phyloP scores from a whole-genome alignment of 805 yeast species.

The Ogataea degrootiae region DNA sequence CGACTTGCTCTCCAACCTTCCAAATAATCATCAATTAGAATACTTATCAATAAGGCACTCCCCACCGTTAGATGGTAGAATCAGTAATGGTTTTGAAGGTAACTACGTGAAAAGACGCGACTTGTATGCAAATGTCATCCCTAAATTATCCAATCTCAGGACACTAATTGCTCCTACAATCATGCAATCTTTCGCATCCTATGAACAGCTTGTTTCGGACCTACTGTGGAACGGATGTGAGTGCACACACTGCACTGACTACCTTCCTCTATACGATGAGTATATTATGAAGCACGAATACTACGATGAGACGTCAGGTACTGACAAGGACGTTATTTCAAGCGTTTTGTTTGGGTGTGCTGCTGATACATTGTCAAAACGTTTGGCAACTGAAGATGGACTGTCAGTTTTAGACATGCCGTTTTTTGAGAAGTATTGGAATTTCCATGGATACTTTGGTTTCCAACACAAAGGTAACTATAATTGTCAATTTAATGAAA shows the following conservation, averaged over 20 bases:
- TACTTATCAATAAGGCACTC: constrained; percentile 51
- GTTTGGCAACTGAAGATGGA: constrained; percentile 25
- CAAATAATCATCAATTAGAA: constrained; percentile 30
- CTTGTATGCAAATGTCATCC: constrained; percentile 45
- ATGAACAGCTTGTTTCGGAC: constrained; percentile 67
- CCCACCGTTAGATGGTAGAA: constrained; percentile 53
- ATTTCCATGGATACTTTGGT: constrained; percentile 42
- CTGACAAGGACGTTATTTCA: constrained; percentile 57
- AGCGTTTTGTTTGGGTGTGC: constrained; percentile 52
- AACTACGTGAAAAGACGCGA: constrained; percentile 58
- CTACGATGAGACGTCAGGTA: constrained; percentile 40
- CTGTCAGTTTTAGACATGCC: constrained; percentile 29
- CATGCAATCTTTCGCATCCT: constrained; percentile 56
- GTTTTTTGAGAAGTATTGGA: constrained; percentile 36
- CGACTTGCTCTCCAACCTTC: constrained; percentile 34
- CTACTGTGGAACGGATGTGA: constrained; percentile 75
- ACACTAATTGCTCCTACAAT: constrained; percentile 54
- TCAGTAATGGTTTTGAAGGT: constrained; percentile 68
- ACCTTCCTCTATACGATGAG: constrained; percentile 50
- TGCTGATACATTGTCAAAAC: constrained; percentile 37
- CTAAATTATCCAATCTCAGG: constrained; percentile 37
- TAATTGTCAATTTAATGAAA: constrained; percentile 40
- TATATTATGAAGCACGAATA: constrained; percentile 62
- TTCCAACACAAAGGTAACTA: constrained; percentile 36
- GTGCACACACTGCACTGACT: constrained; percentile 49